Base-by-base conservation (phyloP, 371 early-diverging fungal species). In the Lichtheimia hyalospora region DNA sequence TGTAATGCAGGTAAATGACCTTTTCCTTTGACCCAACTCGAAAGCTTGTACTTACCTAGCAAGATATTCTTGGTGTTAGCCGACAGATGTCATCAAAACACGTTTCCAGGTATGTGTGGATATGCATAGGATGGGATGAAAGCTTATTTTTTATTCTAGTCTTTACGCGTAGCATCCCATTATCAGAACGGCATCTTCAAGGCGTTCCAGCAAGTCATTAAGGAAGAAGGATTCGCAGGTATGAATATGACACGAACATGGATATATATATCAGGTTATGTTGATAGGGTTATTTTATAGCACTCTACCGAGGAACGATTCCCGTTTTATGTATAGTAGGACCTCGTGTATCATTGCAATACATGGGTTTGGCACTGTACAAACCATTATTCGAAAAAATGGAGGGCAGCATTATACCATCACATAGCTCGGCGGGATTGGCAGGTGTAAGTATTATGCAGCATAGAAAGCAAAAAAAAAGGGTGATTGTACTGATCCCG, bases 291-390 rank as follows among this genome's bases (percentile, higher is more conserved):
- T 10, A 7, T 56, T 13, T 15, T 46, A 21, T 40, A 74, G 82
- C 78, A 2, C 69, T 82, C 14, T 82, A 82, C 23, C 60, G 78
- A 61, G 82, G 82, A 34, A 82, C 79, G 2, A 52, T 70, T 2
- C 82, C 82, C 13, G 79, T 79, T 2, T 46, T 82, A 25, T 79
- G 78, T 61, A 82, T 82, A 52, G 82, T 79, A 10, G 74, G 75
- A 1, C 82, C 82, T 21, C 71, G 82, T 3, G 73, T 82, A 0
- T 79, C 78, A 3, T 49, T 79, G 16, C 82, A 82, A 53, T 82
- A 78, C 42, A 73, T 75, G 58, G 82, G 80, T 0, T 57, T 82
- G 5, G 74, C 82, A n/a, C 65, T 77, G 40, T 82, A 77, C 50
- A 82, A 79, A 55, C 82, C 82, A 13, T 68, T 79, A 3, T 82